Percentiles rank a stretch among this genome's conserved stretches.
phyloP scores from a whole-genome alignment of 371 early-diverging fungal genomes.

The Nosema muscidifuracis region DNA sequence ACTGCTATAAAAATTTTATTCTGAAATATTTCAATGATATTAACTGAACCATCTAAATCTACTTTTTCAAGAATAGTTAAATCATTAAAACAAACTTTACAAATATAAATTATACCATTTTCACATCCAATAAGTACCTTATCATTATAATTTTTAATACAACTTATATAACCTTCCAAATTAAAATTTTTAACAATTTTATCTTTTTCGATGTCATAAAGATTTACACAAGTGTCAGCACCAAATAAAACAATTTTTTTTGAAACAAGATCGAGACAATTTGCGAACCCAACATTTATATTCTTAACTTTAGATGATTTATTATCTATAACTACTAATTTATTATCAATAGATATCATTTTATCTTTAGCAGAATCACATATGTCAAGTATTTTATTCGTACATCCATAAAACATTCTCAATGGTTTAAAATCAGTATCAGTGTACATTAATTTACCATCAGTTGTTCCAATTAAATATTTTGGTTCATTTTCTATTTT shows the following conservation, averaged over 20 bases:
- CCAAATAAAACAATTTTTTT: not conserved
- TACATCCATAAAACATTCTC: not conserved
- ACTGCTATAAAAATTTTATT: not conserved
- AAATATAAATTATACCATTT: not conserved
- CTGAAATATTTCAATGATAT: not conserved
- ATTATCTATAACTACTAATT: not conserved
- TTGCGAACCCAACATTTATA: not conserved
- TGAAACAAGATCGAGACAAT: not conserved
- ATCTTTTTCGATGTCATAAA: slow-evolving; percentile 7
- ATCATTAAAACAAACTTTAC: not conserved
- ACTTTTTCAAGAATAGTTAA: not conserved
- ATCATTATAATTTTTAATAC: not conserved
- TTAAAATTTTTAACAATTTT: not conserved
- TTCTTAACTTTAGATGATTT: not conserved
- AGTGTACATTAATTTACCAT: not conserved
- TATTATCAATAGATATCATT: not conserved
- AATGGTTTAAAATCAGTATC: not conserved
- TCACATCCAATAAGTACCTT: not conserved
- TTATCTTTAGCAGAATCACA: not conserved
- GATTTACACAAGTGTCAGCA: not conserved
- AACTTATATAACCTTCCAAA: not conserved
- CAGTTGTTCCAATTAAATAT: not conserved
- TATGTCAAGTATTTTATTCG: not conserved
- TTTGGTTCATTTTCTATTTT: not conserved
- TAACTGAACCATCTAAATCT: not conserved